Evolutionary conservation across 2,329 filamentous ascomycete species (phyloP), one percentile per base, ranked within the genome.

Genomic region (Fusarium coffeatum): DNA sequence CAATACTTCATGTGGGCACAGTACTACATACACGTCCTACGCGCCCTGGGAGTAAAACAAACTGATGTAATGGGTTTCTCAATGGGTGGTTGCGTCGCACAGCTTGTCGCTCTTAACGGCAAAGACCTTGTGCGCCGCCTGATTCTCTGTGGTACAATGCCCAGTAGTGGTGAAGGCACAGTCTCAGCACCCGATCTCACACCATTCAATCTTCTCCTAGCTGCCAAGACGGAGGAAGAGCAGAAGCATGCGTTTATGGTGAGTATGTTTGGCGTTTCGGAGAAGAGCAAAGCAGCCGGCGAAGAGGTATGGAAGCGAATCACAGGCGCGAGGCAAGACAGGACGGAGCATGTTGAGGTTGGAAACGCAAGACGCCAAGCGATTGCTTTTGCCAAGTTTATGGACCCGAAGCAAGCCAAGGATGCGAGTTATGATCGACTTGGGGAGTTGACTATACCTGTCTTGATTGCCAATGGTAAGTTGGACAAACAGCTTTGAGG

Each of bases 11-110:
- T 48, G n/a, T 80, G 78, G 77, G 78, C 78, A 13, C 65, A 71
- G 54, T 68, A 79, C 58, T 80, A 79, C 70, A 68, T 78, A 30
- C 74, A 79, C n/a, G 78, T 81, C 18, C 77, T 81, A 27, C 60
- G 64, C 30, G 78, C 76, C 5, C 80, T 82, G 64, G 80, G 80
- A 8, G 66, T 84, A n/a, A 32, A 58, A 0, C 71, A 81, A 51
- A 76, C 81, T 48, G 84, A 87, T 60, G 66, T 87, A 10, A 59
- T 86, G 42, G 85, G 85, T 2, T 87, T 84, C 73, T 85, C 82
- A 12, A 83, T 87, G 80, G 84, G 85, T 16, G 84, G 84, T 1
- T 79, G 77, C 32, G 80, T 80, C 7, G 83, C 82, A 9, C 84
- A 86, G 66, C 73, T 83, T 49, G 74, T 85, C 6, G 82, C 83